Percentiles rank a stretch among this genome's conserved stretches.
Conservation (phyloP, 192 early-diverging fungal genomes). For the Backusella morwellensis region DNA sequence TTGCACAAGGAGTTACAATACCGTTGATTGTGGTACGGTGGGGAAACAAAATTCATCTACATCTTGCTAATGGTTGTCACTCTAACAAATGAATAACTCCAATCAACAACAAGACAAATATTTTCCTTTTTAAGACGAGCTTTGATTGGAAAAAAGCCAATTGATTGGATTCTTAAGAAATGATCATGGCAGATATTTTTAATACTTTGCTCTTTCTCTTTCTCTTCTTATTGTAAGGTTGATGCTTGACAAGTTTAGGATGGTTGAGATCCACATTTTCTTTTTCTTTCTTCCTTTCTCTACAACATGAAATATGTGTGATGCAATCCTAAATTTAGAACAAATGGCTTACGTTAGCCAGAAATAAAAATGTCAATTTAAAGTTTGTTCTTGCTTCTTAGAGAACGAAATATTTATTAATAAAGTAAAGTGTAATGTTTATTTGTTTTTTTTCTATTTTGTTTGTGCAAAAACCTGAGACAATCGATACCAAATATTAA, state of each 20-base stretch:
- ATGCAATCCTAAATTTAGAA: not conserved
- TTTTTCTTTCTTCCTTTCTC: not conserved
- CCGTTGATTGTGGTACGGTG: not conserved
- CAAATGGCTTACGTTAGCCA: not conserved
- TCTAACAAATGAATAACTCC: not conserved
- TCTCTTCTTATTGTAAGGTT: not conserved
- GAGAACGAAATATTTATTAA: not conserved
- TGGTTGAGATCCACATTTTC: not conserved
- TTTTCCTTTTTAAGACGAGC: not conserved
- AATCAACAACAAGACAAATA: not conserved
- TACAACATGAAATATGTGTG: not conserved
- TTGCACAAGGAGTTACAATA: constrained; percentile 2
- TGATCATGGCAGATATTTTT: not conserved
- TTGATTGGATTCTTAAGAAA: not conserved
- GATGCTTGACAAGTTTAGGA: not conserved
- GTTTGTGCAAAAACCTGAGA: not conserved
- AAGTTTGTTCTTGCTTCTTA: not conserved
- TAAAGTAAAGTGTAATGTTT: not conserved
- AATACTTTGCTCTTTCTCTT: not conserved
- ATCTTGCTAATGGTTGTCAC: not conserved
- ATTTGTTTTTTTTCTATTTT: not conserved
- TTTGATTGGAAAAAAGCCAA: not conserved
- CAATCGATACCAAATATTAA: not conserved
- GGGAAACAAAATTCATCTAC: constrained; percentile 6
- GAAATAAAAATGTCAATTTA: not conserved